Conservation (phyloP, 805 yeast species). For the Debaryomyces castellii region DNA sequence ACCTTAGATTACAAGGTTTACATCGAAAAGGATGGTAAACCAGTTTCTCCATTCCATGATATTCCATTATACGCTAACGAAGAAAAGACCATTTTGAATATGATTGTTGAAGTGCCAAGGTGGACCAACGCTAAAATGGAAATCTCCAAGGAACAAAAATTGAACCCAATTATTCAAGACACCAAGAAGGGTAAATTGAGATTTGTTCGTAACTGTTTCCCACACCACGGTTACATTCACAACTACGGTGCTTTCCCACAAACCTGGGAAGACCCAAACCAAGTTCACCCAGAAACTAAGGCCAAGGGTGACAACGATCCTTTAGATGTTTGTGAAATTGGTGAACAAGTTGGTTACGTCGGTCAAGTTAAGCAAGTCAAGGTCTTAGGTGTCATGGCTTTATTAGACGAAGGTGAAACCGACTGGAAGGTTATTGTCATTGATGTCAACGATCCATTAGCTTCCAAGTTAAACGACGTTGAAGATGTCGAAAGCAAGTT, state of each 20-base stretch:
- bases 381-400: slow-evolving; percentile 72
- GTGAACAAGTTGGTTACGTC: slow-evolving; percentile 44
- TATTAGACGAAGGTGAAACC: slow-evolving; percentile 91
- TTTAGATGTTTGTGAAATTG: slow-evolving; percentile 62
- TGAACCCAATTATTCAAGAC: slow-evolving; percentile 96
- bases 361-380: slow-evolving; percentile 64
- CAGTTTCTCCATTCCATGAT: slow-evolving; percentile 90
- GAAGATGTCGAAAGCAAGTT: slow-evolving; percentile 64
- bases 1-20: slow-evolving; percentile 89
- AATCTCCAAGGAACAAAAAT: slow-evolving; percentile 76
- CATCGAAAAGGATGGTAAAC: slow-evolving; percentile 91
- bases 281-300: slow-evolving; percentile 60
- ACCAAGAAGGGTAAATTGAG: slow-evolving; percentile 95
- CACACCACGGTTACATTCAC: slow-evolving; percentile 97
- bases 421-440: slow-evolving; percentile 91
- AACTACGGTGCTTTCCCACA: slow-evolving; percentile 99
- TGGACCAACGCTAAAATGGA: slow-evolving; percentile 98
- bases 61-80: slow-evolving; percentile 83
- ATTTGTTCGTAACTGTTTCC: slow-evolving; percentile 96
- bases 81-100: slow-evolving; percentile 72
- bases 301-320: slow-evolving; percentile 91
- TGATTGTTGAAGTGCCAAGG: slow-evolving; percentile 97
- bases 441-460: slow-evolving; percentile 64
- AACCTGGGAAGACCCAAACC: slow-evolving; percentile 77
- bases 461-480: slow-evolving; percentile 57